Percentiles rank a stretch among this genome's conserved stretches.
Conservation (phyloP, 306 rosid species). For the Sphenostylis stenocarpa region DNA sequence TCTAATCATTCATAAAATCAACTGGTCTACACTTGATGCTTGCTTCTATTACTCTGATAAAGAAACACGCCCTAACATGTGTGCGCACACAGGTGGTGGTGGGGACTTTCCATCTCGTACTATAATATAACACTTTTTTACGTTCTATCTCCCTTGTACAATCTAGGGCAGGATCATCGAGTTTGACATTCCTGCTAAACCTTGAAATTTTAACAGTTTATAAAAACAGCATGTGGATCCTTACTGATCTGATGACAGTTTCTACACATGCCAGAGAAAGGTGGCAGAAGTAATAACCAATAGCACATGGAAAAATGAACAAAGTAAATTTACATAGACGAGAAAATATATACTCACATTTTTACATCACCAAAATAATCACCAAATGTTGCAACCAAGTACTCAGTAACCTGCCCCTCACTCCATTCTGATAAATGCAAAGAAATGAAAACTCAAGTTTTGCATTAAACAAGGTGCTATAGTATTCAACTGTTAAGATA, state of each 20-base stretch:
- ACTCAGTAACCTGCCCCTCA: conserved; percentile 91
- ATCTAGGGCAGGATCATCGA: neutral
- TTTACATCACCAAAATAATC: conserved; percentile 94
- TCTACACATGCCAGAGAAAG: conserved; percentile 12
- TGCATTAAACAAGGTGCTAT: conserved; percentile 11
- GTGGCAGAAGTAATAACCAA: conserved; percentile 11
- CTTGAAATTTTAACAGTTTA: neutral
- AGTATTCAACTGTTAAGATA: conserved; percentile 18
- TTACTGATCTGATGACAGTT: conserved; percentile 2
- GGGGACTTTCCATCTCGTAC: neutral
- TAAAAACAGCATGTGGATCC: neutral
- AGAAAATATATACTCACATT: conserved; percentile 60
- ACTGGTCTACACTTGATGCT: neutral
- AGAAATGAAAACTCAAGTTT: conserved; percentile 7
- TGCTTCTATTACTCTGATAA: neutral
- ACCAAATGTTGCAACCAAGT: conserved; percentile 90
- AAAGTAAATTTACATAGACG: conserved; percentile 11
- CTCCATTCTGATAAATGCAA: conserved; percentile 74
- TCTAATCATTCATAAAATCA: neutral
- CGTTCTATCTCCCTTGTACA: neutral
- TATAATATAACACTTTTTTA: neutral
- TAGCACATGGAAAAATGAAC: neutral
- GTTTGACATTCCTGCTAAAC: neutral
- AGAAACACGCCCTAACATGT: neutral
- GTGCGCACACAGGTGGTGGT: neutral